Evolutionary conservation across 208 protist genomes (phyloP).

Genomic region (Crithidia thermophila): DNA sequence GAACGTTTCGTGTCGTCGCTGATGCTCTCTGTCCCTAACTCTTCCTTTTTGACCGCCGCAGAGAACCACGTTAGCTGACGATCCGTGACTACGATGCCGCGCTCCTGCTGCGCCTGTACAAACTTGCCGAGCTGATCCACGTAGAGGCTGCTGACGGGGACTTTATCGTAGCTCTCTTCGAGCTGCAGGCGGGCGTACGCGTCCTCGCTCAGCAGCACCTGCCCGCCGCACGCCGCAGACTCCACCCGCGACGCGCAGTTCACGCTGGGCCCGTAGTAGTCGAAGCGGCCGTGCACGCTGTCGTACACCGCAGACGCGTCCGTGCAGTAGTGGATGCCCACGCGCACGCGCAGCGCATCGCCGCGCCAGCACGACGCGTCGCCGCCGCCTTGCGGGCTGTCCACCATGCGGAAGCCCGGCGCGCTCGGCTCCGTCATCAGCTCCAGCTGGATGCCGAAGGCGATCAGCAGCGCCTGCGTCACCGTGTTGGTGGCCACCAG

Average conservation of each 20-base stretch:
- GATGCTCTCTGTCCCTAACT: background rate
- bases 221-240: constrained; percentile 13
- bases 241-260: constrained; percentile 19
- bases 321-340: constrained; percentile 50
- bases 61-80: background rate
- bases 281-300: constrained; percentile 44
- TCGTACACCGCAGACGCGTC: constrained; percentile 43
- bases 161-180: constrained; percentile 17
- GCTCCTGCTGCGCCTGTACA: constrained; percentile 12
- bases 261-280: constrained; percentile 76
- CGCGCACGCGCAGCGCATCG: constrained; percentile 37
- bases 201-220: constrained; percentile 5
- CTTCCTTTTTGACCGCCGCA: background rate
- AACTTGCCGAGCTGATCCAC: constrained; percentile 27
- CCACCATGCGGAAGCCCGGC: constrained; percentile 31
- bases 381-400: constrained; percentile 28
- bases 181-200: background rate
- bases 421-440: constrained; percentile 10
- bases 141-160: constrained; percentile 4
- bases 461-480: constrained; percentile 15
- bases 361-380: constrained; percentile 30
- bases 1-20: background rate
- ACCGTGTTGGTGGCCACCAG: constrained; percentile 39
- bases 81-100: background rate
- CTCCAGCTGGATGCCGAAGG: constrained; percentile 20